Percentiles rank a stretch among this genome's conserved stretches.
Conservation (phyloP, 768 basidiomycete species). For the Tricholoma saponaceum region DNA sequence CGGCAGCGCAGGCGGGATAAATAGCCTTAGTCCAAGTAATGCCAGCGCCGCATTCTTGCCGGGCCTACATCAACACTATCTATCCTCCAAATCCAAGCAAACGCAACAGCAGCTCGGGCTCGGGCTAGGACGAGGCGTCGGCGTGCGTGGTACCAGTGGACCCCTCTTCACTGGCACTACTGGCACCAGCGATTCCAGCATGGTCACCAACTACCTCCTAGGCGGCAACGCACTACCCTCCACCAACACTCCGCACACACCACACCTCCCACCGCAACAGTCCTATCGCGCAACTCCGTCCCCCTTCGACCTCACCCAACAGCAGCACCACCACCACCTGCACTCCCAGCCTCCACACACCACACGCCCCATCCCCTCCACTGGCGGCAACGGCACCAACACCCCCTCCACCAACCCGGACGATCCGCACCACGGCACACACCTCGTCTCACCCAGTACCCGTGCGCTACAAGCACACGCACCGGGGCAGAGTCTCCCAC, state of each 20-base stretch:
- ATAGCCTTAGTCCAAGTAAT: slow-evolving; percentile 58
- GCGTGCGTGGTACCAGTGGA: slow-evolving; percentile 28
- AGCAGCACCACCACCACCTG: slow-evolving; percentile 27
- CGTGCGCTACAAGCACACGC: slow-evolving; percentile 85
- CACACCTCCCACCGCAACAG: slow-evolving; percentile 31
- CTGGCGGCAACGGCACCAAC: slow-evolving; percentile 2
- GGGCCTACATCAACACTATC: slow-evolving; percentile 62
- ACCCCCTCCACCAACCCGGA: slow-evolving; percentile 7
- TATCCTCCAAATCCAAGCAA: slow-evolving; percentile 44
- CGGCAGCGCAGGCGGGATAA: slow-evolving; percentile 33
- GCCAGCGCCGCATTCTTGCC: slow-evolving; percentile 82
- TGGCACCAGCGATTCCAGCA: slow-evolving; percentile 13
- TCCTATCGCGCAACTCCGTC: slow-evolving; percentile 39
- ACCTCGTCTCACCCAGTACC: slow-evolving; percentile 59
- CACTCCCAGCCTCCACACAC: slow-evolving; percentile 21
- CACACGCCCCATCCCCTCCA: slow-evolving; percentile 26
- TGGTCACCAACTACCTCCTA: slow-evolving; percentile 28
- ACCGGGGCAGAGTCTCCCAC: slow-evolving; percentile 87
- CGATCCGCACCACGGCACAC: slow-evolving; percentile 18
- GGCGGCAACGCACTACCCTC: slow-evolving; percentile 23
- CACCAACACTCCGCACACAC: slow-evolving; percentile 35
- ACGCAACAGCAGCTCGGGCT: slow-evolving; percentile 23
- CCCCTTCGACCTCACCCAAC: slow-evolving; percentile 43
- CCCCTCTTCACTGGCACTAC: slow-evolving; percentile 18
- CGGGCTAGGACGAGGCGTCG: slow-evolving; percentile 26